Conservation (phyloP, 2,329 filamentous ascomycete species). For the Nannizziopsis barbatae region DNA sequence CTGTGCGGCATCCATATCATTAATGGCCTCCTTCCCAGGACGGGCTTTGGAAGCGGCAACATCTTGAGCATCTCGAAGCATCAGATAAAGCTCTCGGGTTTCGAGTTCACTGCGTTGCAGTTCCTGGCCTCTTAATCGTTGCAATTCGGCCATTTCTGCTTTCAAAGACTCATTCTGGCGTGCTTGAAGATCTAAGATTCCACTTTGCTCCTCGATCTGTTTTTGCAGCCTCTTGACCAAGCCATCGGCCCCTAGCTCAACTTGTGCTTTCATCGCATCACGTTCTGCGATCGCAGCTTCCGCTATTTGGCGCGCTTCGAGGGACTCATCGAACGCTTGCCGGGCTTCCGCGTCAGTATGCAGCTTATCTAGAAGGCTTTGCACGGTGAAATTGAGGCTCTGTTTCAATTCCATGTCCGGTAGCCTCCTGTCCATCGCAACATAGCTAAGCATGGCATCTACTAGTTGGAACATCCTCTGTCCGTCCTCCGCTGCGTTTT, state of each 20-base stretch:
- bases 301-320: conserved; percentile 82
- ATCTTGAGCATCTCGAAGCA: conserved; percentile 95
- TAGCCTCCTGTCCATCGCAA: conserved; percentile 90
- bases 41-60: conserved; percentile 75
- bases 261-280: conserved; percentile 80
- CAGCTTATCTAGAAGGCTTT: conserved; percentile 85
- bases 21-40: conserved; percentile 39
- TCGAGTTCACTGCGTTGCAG: conserved; percentile 91
- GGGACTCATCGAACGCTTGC: conserved; percentile 79
- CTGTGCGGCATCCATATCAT: conserved; percentile 56
- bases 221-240: conserved; percentile 85
- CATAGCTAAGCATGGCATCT: conserved; percentile 97
- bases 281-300: conserved; percentile 93
- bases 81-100: conserved; percentile 91
- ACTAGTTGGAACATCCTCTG: conserved; percentile 94
- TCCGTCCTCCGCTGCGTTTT: conserved; percentile 84
- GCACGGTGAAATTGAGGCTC: conserved; percentile 92
- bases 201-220: conserved; percentile 83
- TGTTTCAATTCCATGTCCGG: conserved; percentile 98
- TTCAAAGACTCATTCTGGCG: conserved; percentile 81
- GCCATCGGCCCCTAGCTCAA: conserved; percentile 86
- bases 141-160: conserved; percentile 75
- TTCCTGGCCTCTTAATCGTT: conserved; percentile 77
- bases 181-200: conserved; percentile 78
- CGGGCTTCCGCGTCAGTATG: conserved; percentile 93